Percentiles rank a stretch among this genome's conserved stretches.
These are phyloP conservation scores for Drosera capensis DNA, from an alignment of 148 eudicot species.

Conservation along the genomic window DNA sequence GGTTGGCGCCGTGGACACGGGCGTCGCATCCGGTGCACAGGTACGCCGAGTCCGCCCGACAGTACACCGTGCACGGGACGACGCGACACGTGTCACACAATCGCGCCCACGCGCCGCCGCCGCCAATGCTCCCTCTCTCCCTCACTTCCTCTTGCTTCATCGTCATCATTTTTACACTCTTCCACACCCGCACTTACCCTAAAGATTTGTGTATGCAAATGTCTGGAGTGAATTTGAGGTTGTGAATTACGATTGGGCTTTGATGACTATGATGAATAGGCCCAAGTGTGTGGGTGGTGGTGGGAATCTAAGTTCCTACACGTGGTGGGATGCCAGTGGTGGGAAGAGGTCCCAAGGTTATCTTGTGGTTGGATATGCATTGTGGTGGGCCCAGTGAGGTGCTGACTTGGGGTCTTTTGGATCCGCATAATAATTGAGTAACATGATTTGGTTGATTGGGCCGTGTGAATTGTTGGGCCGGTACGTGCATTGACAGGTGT, in stretches of 20 bases:
- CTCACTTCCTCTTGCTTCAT: constrained; percentile 33
- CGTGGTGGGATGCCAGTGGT: constrained; percentile 38
- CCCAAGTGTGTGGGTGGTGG: constrained; percentile 12
- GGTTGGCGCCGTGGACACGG: constrained; percentile 36
- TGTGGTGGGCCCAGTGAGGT: constrained; percentile 9
- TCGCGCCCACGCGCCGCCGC: constrained; percentile 25
- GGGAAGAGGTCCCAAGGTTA: constrained; percentile 16
- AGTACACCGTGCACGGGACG: constrained; percentile 44
- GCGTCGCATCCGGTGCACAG: constrained; percentile 52
- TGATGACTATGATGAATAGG: constrained; percentile 12
- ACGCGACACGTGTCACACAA: constrained; percentile 50
- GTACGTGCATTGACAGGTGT: too few relatives aligned
- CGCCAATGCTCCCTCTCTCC: constrained; percentile 1
- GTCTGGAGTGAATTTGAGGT: background rate
- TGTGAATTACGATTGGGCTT: background rate
- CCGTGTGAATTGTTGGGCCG: too few relatives aligned
- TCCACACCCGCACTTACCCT: too few relatives aligned
- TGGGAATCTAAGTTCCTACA: constrained; percentile 35
- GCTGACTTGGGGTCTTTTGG: too few relatives aligned
- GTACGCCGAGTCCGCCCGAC: constrained; percentile 47
- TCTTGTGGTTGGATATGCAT: constrained; percentile 38
- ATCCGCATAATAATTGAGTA: too few relatives aligned
- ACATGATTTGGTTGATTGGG: too few relatives aligned
- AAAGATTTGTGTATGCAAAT: too few relatives aligned
- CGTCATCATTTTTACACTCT: constrained; percentile 13